These are phyloP conservation scores for Triticum dicoccoides DNA, from an alignment of 176 grass and related monocot genomes.

Conservation along the genomic window DNA sequence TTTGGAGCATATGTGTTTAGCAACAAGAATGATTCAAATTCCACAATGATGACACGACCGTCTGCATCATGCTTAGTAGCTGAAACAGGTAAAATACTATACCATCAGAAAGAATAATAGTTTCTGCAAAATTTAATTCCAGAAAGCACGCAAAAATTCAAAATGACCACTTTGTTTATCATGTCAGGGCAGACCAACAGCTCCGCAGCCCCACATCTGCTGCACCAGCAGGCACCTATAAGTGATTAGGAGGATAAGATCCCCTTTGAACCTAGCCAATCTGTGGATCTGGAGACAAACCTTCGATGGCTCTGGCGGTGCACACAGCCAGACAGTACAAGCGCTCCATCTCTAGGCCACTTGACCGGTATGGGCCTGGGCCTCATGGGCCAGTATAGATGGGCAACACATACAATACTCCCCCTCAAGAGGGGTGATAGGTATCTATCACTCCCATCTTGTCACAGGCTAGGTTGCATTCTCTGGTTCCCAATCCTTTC, in stretches of 20 bases:
- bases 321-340: too few relatives aligned
- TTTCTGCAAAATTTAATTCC: background rate
- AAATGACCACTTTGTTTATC: background rate
- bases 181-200: background rate
- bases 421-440: too few relatives aligned
- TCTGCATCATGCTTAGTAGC: slow-evolving; percentile 87
- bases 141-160: background rate
- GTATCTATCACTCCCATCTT: too few relatives aligned
- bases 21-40: slow-evolving; percentile 88
- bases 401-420: too few relatives aligned
- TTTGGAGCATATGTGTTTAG: slow-evolving; percentile 96
- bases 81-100: slow-evolving; percentile 16
- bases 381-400: too few relatives aligned
- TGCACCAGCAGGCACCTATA: background rate
- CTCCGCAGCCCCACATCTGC: background rate
- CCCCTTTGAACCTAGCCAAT: background rate
- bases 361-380: too few relatives aligned
- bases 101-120: slow-evolving; percentile 10
- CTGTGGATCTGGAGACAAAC: too few relatives aligned
- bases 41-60: slow-evolving; percentile 84
- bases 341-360: too few relatives aligned
- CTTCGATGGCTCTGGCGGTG: too few relatives aligned
- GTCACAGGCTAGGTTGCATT: too few relatives aligned
- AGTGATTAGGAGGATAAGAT: background rate
- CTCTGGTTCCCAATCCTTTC: too few relatives aligned